Conservation (phyloP, 345 rosid species). For the Ceriops tagal region DNA sequence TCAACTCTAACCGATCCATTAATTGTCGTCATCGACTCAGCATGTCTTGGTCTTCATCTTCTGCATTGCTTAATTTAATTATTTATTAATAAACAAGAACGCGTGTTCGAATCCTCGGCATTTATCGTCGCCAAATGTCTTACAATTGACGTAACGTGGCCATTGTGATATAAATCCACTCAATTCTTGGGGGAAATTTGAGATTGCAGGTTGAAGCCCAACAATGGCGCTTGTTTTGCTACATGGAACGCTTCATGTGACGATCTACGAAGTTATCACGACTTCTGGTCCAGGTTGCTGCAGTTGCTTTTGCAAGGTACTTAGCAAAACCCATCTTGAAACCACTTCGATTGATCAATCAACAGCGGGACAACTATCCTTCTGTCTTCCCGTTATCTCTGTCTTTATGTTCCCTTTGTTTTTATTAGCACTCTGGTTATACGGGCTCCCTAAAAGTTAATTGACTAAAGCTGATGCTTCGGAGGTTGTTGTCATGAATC, state of each 20-base stretch:
- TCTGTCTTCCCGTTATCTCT: no score
- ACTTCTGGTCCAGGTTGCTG: slow-evolving; percentile 25
- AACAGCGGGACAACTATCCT: no score
- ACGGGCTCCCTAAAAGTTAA: no score
- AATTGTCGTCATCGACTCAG: background rate
- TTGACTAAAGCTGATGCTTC: no score
- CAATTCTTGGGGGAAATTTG: background rate
- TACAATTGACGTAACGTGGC: background rate
- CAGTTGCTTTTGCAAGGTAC: slow-evolving; percentile 40
- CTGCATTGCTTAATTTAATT: background rate
- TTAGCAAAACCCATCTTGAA: no score
- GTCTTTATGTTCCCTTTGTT: no score
- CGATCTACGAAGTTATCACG: slow-evolving; percentile 34
- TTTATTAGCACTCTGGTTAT: no score
- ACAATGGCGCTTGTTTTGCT: slow-evolving; percentile 31
- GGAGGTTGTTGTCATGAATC: background rate
- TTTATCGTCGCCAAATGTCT: background rate
- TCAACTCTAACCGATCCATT: background rate
- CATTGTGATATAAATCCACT: background rate
- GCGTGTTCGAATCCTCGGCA: no score
- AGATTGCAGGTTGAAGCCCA: background rate
- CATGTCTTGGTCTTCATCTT: background rate
- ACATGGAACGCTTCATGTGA: slow-evolving; percentile 49
- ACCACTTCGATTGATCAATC: no score
- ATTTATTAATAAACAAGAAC: background rate